phyloP scores from a whole-genome alignment of 2,329 filamentous ascomycete species.

The Rhinocladiella similis region DNA sequence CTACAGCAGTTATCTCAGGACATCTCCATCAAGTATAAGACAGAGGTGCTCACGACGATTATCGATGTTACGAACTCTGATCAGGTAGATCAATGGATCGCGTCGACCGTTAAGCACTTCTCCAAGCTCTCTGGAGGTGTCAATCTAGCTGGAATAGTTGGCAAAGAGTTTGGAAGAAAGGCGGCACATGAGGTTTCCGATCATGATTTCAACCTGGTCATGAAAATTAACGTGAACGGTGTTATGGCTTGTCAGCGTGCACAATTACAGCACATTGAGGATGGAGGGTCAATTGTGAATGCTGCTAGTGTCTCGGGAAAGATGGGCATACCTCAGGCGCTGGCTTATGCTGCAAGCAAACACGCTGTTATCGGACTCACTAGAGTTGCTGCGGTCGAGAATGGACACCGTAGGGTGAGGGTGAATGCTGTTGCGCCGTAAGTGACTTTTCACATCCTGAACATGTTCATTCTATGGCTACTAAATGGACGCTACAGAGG shows the following conservation, averaged over 20 bases:
- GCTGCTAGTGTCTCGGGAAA: conserved; percentile 42
- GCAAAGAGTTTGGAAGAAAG: conserved; percentile 9
- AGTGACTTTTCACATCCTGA: not conserved
- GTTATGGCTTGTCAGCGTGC: conserved; percentile 43
- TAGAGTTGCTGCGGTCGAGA: conserved; percentile 38
- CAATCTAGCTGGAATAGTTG: conserved; percentile 10
- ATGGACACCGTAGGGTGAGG: conserved; percentile 34
- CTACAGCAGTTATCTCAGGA: conserved; percentile 29
- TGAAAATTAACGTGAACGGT: conserved; percentile 42
- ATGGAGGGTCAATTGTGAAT: conserved; percentile 41
- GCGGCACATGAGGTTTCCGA: conserved; percentile 18
- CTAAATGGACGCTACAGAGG: conserved; percentile 8
- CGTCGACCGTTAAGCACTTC: conserved; percentile 35
- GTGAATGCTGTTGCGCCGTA: conserved; percentile 34
- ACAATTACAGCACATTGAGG: conserved; percentile 43
- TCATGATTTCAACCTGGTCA: conserved; percentile 39
- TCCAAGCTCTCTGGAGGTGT: conserved; percentile 24
- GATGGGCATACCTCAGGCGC: conserved; percentile 36
- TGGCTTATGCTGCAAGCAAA: conserved; percentile 45
- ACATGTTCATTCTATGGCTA: not conserved
- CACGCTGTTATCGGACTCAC: conserved; percentile 47
- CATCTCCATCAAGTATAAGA: not conserved
- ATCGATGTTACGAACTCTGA: conserved; percentile 35
- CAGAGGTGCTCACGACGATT: conserved; percentile 1
- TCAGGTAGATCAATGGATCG: conserved; percentile 37